Conservation (phyloP, 2,329 filamentous ascomycete species). For the Tolypocladium tundrense region DNA sequence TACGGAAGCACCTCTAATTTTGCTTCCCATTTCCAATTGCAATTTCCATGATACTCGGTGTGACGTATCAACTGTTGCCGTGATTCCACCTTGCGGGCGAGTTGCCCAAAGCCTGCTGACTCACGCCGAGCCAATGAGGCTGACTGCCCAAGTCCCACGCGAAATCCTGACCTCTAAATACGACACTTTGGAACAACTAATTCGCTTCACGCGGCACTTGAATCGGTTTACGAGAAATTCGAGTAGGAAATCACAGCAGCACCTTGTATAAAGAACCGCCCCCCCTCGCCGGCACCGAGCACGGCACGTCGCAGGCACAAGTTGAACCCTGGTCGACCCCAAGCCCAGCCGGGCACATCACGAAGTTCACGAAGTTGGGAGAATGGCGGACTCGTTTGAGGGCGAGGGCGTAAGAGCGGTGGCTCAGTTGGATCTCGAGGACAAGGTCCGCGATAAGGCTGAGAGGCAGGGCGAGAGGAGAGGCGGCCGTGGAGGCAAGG, state of each 20-base stretch:
- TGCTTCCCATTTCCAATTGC: not conserved
- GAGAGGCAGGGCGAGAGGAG: slow-evolving; percentile 10
- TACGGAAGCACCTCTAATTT: not conserved
- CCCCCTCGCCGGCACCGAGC: not conserved
- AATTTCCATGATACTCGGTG: not conserved
- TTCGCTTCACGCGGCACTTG: not conserved
- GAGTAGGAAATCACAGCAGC: not conserved
- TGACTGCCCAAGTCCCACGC: not conserved
- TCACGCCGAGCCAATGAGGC: not conserved
- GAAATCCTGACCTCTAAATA: not conserved
- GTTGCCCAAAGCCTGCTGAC: not conserved
- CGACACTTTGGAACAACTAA: not conserved
- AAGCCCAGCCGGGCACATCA: not conserved
- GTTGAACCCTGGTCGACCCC: not conserved
- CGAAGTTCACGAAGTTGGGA: not conserved
- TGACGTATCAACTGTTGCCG: not conserved
- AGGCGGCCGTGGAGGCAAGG: slow-evolving; percentile 16
- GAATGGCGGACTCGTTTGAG: not conserved
- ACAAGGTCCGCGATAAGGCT: slow-evolving; percentile 5
- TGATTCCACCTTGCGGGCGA: not conserved
- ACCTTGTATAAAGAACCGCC: not conserved
- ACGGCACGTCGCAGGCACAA: not conserved
- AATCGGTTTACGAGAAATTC: not conserved
- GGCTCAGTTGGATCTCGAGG: slow-evolving; percentile 12
- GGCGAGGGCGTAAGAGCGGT: not conserved